phyloP scores from a whole-genome alignment of 2,329 filamentous ascomycete species.

The Colletotrichum sp. region DNA sequence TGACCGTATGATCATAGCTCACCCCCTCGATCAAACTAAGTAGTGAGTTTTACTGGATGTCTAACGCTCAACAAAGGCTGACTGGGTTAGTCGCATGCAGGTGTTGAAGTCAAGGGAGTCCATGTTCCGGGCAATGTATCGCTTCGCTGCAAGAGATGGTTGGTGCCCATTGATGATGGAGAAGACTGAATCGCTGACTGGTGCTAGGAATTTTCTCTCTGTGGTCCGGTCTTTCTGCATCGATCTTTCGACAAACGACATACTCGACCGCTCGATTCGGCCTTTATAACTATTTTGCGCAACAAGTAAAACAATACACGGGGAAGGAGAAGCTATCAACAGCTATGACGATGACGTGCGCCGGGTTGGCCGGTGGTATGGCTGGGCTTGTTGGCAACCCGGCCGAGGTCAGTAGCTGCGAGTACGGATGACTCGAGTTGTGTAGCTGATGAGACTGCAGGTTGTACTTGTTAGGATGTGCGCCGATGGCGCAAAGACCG shows the following conservation, averaged over 20 bases:
- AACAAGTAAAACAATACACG: conserved; percentile 28
- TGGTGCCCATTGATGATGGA: background rate
- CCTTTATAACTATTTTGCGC: conserved; percentile 41
- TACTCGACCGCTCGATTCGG: conserved; percentile 51
- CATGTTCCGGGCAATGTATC: conserved; percentile 41
- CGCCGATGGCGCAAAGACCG: conserved; percentile 45
- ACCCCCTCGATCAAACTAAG: conserved; percentile 49
- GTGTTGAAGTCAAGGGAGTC: conserved; percentile 43
- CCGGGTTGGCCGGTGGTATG: conserved; percentile 43
- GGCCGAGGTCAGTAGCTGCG: conserved; percentile 34
- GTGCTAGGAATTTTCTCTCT: conserved; percentile 41
- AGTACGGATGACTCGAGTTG: background rate
- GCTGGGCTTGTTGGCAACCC: conserved; percentile 51
- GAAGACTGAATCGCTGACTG: background rate
- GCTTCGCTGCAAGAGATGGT: conserved; percentile 46
- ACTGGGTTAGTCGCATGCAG: conserved; percentile 43
- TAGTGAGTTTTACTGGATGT: conserved; percentile 34
- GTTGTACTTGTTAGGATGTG: conserved; percentile 50
- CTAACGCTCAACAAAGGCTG: background rate
- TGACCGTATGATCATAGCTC: conserved; percentile 30
- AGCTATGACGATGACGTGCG: conserved; percentile 39
- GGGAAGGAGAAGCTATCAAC: conserved; percentile 35
- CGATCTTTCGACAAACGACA: conserved; percentile 46
- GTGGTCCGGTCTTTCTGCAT: conserved; percentile 48
- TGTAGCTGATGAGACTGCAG: conserved; percentile 2